Evolutionary conservation across 2,329 filamentous ascomycete species (phyloP), one percentile per base, ranked within the genome.

Genomic region (Aspergillus pseudoterreus): DNA sequence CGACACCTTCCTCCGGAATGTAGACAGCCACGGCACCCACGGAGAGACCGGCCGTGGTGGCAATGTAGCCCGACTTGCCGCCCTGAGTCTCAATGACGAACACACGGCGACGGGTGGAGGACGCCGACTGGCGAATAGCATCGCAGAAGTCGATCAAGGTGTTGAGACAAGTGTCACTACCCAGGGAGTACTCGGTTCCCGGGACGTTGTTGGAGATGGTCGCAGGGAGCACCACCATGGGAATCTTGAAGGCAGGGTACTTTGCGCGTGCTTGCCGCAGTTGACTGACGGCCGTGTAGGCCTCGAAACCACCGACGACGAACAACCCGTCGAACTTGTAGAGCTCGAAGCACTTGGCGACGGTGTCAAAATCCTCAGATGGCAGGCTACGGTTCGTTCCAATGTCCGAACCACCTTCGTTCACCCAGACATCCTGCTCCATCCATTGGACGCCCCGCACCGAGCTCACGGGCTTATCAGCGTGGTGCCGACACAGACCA

Each of bases 171-270:
- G 92, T 99, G 66, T 99, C 94, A 24, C 90, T 95, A 42, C 94
- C 92, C 43, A 99, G 83, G 1, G 91, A 96, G 76, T 96, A 97
- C 73, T 99, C 92, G 0, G 92, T 95, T 33, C 94, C 94, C 0
- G 92, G 92, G 3, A 99, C 94, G 69, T 99, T 97, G 79, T 97
- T 97, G 60, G 90, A 95, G 62, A 99, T 92, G 12, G 94, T 99
- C n/a, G 94, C 94, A 0, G 92, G 92, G 21, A 97, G 80, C 43
- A 96, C 81, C 48, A 87, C 82, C 79, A 96, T 90, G 24, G 92
- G 94, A 57, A 99, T 96, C 71, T 90, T 90, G 67, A 99, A 87
- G 2, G 88, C 86, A 14, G 89, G 84, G 72, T 88, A 96, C 55
- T 89, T 74, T 30, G 83, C 80, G 51, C 90, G 82, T 14, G 87